phyloP scores from a whole-genome alignment of 2,329 filamentous ascomycete genomes.

The Ophiostoma fasciatum region DNA sequence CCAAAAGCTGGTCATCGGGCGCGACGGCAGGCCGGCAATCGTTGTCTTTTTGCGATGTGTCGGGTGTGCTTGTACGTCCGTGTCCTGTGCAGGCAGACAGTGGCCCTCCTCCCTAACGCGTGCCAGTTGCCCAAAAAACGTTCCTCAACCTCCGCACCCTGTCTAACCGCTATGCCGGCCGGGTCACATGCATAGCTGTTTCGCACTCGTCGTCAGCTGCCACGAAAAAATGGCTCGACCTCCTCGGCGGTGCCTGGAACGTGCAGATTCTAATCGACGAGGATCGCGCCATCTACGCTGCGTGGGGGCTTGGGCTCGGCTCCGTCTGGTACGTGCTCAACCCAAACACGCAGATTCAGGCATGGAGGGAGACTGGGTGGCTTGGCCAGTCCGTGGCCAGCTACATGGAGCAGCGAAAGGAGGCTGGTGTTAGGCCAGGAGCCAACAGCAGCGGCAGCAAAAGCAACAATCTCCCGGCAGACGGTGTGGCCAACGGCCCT shows the following conservation, averaged over 20 bases:
- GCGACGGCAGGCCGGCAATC: slow-evolving; percentile 28
- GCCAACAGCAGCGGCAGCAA: slow-evolving; percentile 4
- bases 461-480: neutral
- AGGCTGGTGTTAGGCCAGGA: too few species aligned
- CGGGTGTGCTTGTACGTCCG: slow-evolving; percentile 37
- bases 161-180: slow-evolving; percentile 32
- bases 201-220: slow-evolving; percentile 43
- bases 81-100: too few species aligned
- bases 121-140: slow-evolving; percentile 38
- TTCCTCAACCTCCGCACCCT: slow-evolving; percentile 41
- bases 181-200: slow-evolving; percentile 40
- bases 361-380: slow-evolving; percentile 41
- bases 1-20: slow-evolving; percentile 25
- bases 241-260: slow-evolving; percentile 42
- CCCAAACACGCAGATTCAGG: slow-evolving; percentile 35
- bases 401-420: slow-evolving; percentile 25
- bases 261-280: slow-evolving; percentile 41
- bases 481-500: slow-evolving; percentile 20
- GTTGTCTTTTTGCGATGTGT: slow-evolving; percentile 40
- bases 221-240: slow-evolving; percentile 41
- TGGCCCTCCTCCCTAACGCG: too few species aligned
- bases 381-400: slow-evolving; percentile 34
- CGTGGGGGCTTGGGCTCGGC: slow-evolving; percentile 41
- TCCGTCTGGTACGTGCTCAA: slow-evolving; percentile 37
- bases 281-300: slow-evolving; percentile 39